Conservation (phyloP, 2,329 filamentous ascomycete species). For the Phoma herbarum region DNA sequence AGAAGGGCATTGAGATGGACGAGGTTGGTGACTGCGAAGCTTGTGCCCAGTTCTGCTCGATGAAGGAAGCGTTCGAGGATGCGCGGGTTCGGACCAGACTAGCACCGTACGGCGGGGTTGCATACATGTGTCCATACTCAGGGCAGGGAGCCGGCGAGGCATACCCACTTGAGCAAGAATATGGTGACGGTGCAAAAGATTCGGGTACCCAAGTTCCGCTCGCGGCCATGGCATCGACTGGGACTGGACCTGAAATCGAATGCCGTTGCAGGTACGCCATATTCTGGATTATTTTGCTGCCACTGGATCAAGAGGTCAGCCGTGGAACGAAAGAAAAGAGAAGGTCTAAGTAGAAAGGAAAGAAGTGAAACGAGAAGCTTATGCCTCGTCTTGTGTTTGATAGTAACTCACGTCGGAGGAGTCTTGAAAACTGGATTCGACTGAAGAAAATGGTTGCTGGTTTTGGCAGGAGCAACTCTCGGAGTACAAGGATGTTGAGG, state of each 20-base stretch:
- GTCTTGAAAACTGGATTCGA: constrained; percentile 41
- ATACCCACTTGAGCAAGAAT: constrained; percentile 48
- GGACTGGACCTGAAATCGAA: constrained; percentile 29
- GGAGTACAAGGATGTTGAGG: constrained; percentile 48
- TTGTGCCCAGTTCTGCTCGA: constrained; percentile 42
- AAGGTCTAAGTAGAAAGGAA: constrained; percentile 9
- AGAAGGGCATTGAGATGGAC: constrained; percentile 45
- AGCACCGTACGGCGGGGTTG: constrained; percentile 39
- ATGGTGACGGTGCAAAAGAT: constrained; percentile 43
- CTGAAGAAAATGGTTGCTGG: constrained; percentile 42
- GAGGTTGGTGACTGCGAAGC: constrained; percentile 48
- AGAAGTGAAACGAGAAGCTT: background rate
- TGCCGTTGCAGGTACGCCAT: constrained; percentile 18
- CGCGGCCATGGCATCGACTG: constrained; percentile 30
- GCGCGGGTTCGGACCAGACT: constrained; percentile 45
- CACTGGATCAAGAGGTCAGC: constrained; percentile 21
- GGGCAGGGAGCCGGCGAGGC: constrained; percentile 41
- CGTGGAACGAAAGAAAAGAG: background rate
- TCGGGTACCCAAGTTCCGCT: constrained; percentile 36
- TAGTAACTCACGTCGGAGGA: constrained; percentile 50
- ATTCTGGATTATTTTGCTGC: constrained; percentile 30
- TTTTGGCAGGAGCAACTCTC: constrained; percentile 25
- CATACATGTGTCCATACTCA: constrained; percentile 40
- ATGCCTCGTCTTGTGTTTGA: constrained; percentile 18
- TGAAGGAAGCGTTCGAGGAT: constrained; percentile 49